phyloP scores from a whole-genome alignment of 805 yeast species.

The Candida jianshihensis region DNA sequence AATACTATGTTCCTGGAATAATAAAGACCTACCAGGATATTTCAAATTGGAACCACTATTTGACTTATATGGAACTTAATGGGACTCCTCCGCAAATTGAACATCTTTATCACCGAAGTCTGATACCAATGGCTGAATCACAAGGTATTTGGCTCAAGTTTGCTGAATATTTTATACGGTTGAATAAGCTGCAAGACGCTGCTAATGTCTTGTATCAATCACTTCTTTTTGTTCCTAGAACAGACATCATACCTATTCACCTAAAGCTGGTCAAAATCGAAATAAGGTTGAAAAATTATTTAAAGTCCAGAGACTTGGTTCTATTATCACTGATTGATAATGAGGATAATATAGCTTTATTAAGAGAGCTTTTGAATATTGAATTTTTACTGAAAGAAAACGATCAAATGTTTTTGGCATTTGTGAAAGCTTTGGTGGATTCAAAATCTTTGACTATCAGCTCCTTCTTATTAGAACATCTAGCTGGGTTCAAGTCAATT shows the following conservation, averaged over 20 bases:
- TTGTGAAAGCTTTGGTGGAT: slow-evolving; percentile 24
- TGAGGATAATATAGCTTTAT: slow-evolving; percentile 25
- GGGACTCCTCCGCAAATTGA: slow-evolving; percentile 10
- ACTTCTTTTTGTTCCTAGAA: slow-evolving; percentile 16
- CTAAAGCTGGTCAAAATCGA: slow-evolving; percentile 39
- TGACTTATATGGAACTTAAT: slow-evolving; percentile 42
- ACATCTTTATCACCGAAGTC: slow-evolving; percentile 41
- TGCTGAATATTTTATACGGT: slow-evolving; percentile 33
- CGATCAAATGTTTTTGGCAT: slow-evolving; percentile 9
- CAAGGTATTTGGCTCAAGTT: slow-evolving; percentile 44
- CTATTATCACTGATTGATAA: slow-evolving; percentile 22
- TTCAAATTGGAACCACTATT: slow-evolving; percentile 51
- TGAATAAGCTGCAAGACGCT: slow-evolving; percentile 28
- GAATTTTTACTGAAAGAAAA: slow-evolving; percentile 26
- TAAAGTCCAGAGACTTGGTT: slow-evolving; percentile 26
- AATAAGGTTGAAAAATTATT: slow-evolving; percentile 28
- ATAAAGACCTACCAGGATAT: slow-evolving; percentile 38
- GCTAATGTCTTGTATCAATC: slow-evolving; percentile 33
- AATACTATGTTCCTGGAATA: slow-evolving; percentile 30
- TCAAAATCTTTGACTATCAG: slow-evolving; percentile 27
- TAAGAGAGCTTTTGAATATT: slow-evolving; percentile 35
- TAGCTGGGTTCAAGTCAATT: slow-evolving; percentile 23
- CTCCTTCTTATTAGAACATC: slow-evolving; percentile 24
- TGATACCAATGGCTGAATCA: slow-evolving; percentile 38
- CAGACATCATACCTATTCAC: slow-evolving; percentile 23